Percentiles rank a stretch among this genome's conserved stretches.
Evolutionary conservation across 352 stramenopile genomes (phyloP).

Genomic region (Globisporangium paroecandrum): DNA sequence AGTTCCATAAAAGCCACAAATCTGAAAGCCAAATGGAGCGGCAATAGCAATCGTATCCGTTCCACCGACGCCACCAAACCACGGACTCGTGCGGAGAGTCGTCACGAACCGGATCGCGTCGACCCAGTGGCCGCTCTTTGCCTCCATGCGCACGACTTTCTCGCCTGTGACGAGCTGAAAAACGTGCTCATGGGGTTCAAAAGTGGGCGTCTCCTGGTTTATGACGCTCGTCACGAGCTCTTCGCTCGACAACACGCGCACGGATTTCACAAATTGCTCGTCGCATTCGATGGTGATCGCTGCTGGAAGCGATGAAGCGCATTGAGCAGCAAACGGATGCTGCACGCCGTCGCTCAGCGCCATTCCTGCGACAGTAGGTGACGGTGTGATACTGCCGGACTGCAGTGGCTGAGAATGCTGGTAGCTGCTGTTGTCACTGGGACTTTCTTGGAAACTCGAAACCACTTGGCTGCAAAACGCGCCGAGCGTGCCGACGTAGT

Average conservation of each 20-base stretch:
- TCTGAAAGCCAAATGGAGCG: conserved; percentile 25
- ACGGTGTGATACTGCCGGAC: conserved; percentile 3
- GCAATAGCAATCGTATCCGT: conserved; percentile 22
- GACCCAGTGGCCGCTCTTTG: conserved; percentile 49
- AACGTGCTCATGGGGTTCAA: conserved; percentile 37
- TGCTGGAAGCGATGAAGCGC: conserved; percentile 12
- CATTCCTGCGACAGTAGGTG: conserved; percentile 18
- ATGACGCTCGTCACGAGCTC: conserved; percentile 15
- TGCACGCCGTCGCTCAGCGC: conserved; percentile 22
- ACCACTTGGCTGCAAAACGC: conserved; percentile 27
- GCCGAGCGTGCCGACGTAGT: conserved; percentile 47
- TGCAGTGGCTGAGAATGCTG: background rate
- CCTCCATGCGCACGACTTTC: conserved; percentile 35
- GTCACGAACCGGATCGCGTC: conserved; percentile 48
- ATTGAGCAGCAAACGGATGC: conserved; percentile 9
- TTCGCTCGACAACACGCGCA: conserved; percentile 29
- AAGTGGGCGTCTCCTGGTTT: conserved; percentile 16
- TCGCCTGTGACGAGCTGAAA: conserved; percentile 43
- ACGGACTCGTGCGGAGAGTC: conserved; percentile 38
- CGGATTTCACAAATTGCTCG: conserved; percentile 29
- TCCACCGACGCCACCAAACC: conserved; percentile 43
- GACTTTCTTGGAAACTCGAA: background rate
- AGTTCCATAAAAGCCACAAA: conserved; percentile 40
- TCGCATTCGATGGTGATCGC: conserved; percentile 36
- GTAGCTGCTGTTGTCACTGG: background rate